phyloP scores from a whole-genome alignment of 1,139 yeast genomes.

The Pneumocystis canis region DNA sequence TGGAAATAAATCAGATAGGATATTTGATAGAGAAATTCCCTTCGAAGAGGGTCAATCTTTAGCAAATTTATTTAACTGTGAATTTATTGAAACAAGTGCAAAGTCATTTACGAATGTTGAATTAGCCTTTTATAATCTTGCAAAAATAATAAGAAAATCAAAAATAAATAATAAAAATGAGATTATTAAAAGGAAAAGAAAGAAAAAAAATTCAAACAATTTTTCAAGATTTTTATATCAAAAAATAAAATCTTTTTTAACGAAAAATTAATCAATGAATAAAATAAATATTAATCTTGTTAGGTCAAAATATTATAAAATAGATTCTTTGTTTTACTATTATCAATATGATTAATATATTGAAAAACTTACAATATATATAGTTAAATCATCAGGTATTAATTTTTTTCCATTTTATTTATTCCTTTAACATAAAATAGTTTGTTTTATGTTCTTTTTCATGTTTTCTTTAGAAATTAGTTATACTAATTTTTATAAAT shows the following conservation, averaged over 20 bases:
- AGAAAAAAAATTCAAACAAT: background rate
- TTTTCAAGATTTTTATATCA: background rate
- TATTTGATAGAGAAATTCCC: conserved; percentile 57
- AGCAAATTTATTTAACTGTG: conserved; percentile 69
- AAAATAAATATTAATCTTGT: background rate
- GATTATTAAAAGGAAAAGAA: background rate
- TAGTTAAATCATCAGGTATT: background rate
- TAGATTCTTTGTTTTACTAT: background rate
- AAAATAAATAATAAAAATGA: background rate
- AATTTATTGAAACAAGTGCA: conserved; percentile 71
- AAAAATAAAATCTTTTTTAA: no score
- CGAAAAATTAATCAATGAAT: no score
- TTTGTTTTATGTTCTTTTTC: background rate
- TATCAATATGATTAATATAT: background rate
- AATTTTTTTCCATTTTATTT: background rate
- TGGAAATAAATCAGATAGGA: conserved; percentile 70
- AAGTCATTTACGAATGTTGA: conserved; percentile 80
- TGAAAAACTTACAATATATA: background rate
- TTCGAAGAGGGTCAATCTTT: conserved; percentile 70
- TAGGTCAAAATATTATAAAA: background rate
- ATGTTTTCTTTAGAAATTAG: no score
- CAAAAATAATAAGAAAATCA: conserved; percentile 20
- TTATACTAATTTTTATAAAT: no score
- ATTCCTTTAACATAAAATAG: background rate
- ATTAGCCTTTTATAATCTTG: conserved; percentile 79